A percentile compares a stretch with the other conserved stretches of the same genome.
phyloP scores from a whole-genome alignment of 768 basidiomycete species.

The Trametes maxima region DNA sequence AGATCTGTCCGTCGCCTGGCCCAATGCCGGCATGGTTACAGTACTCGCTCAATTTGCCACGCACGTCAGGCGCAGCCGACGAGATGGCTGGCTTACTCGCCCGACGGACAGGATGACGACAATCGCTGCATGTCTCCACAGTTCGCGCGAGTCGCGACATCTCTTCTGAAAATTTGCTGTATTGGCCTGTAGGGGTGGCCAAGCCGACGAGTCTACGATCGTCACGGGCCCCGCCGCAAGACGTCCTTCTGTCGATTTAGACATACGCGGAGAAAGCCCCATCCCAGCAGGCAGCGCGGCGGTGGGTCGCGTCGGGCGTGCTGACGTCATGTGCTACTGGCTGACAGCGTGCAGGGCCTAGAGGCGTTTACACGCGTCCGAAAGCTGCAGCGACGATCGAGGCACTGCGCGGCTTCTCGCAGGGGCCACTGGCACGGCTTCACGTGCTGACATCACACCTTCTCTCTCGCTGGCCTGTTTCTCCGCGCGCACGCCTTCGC shows the following conservation, averaged over 20 bases:
- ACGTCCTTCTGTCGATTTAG: slow-evolving; percentile 3
- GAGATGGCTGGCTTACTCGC: background rate
- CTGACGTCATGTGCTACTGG: slow-evolving; percentile 22
- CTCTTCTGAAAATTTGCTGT: background rate
- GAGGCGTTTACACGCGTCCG: slow-evolving; percentile 15
- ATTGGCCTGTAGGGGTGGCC: background rate
- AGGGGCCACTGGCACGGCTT: background rate
- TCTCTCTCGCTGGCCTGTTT: background rate
- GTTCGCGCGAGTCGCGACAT: background rate
- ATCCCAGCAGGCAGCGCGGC: background rate
- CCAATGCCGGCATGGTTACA: too few relatives aligned
- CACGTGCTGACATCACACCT: slow-evolving; percentile 1
- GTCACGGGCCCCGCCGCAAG: background rate
- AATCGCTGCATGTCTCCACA: background rate
- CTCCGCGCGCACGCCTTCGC: background rate
- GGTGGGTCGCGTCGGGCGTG: background rate
- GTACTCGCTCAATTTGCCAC: too few relatives aligned
- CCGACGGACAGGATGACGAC: background rate
- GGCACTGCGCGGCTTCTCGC: slow-evolving; percentile 10
- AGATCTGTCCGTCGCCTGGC: too few relatives aligned
- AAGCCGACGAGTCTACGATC: background rate
- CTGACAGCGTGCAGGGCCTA: slow-evolving; percentile 4
- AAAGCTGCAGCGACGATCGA: slow-evolving; percentile 21
- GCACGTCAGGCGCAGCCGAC: too few relatives aligned
- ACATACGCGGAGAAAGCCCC: background rate